Conservation (phyloP, 2,329 filamentous ascomycete species). For the Mollisiaceae sp. region DNA sequence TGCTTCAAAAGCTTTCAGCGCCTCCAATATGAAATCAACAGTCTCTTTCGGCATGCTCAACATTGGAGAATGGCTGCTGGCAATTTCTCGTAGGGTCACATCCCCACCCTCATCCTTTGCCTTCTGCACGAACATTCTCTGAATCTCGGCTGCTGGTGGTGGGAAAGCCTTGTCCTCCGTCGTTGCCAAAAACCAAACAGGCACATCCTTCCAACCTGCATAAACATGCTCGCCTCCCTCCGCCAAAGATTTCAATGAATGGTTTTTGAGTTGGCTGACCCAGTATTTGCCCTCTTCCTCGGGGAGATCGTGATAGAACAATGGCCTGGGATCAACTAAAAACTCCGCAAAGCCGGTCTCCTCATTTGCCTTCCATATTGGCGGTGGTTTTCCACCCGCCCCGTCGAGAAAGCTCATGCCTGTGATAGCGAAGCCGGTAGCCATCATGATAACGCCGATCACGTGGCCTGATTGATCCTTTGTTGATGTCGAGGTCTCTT, state of each 20-base stretch:
- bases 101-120: conserved; percentile 44
- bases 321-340: conserved; percentile 40
- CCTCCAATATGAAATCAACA: conserved; percentile 45
- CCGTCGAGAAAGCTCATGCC: conserved; percentile 46
- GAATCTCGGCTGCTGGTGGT: conserved; percentile 35
- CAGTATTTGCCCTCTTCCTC: conserved; percentile 47
- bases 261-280: conserved; percentile 45
- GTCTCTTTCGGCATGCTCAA: conserved; percentile 48
- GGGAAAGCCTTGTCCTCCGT: conserved; percentile 47
- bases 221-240: conserved; percentile 45
- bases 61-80: conserved; percentile 50
- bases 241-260: conserved; percentile 47
- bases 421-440: conserved; percentile 45
- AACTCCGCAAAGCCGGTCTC: conserved; percentile 46
- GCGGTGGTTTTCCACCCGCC: conserved; percentile 45
- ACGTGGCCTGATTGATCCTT: conserved; percentile 40
- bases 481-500: conserved; percentile 6
- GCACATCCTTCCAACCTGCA: conserved; percentile 40
- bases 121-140: conserved; percentile 45
- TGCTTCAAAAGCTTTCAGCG: conserved; percentile 40
- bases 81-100: conserved; percentile 46
- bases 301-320: conserved; percentile 53
- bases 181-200: conserved; percentile 46
- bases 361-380: conserved; percentile 44
- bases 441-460: conserved; percentile 46